A percentile compares a stretch with the other conserved stretches of the same genome.
phyloP scores from a whole-genome alignment of 2,329 filamentous ascomycete species.

The Cordyceps cateniannulata region DNA sequence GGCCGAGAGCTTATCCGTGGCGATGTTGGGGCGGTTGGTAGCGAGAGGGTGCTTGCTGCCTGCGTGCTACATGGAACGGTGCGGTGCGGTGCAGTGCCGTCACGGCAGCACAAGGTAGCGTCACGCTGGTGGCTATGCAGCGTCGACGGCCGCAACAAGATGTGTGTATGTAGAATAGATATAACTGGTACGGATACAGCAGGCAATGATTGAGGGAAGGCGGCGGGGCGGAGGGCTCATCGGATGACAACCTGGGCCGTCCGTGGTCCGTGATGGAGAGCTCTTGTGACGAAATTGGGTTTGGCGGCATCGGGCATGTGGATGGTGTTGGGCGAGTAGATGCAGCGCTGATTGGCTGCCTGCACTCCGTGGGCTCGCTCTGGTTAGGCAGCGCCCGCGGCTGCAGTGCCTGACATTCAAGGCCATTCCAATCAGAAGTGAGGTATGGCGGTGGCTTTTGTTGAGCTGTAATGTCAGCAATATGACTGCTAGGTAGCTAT shows the following conservation, averaged over 20 bases:
- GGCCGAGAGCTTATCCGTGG: neutral
- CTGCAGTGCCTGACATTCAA: neutral
- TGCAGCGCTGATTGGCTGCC: conserved; percentile 2
- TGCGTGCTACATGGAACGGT: conserved; percentile 1
- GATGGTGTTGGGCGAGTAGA: neutral
- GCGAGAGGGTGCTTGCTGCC: neutral
- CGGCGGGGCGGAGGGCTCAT: conserved; percentile 8
- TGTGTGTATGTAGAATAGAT: neutral
- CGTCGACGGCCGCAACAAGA: neutral
- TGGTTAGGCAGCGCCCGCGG: neutral
- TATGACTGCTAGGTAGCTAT: no score
- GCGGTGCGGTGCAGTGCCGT: neutral
- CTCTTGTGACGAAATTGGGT: conserved; percentile 11
- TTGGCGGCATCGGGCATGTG: conserved; percentile 13
- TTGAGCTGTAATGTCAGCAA: neutral
- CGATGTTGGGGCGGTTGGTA: conserved; percentile 2
- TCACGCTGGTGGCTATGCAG: neutral
- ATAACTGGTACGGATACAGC: neutral
- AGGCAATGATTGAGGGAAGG: neutral
- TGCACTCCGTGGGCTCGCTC: neutral
- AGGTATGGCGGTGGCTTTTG: neutral
- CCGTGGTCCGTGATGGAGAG: conserved; percentile 6
- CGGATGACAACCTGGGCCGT: conserved; percentile 6
- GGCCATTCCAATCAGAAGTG: neutral
- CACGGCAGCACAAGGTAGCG: neutral